Evolutionary conservation across 2,329 filamentous ascomycete genomes (phyloP).

Genomic region (Colletotrichum sp.): DNA sequence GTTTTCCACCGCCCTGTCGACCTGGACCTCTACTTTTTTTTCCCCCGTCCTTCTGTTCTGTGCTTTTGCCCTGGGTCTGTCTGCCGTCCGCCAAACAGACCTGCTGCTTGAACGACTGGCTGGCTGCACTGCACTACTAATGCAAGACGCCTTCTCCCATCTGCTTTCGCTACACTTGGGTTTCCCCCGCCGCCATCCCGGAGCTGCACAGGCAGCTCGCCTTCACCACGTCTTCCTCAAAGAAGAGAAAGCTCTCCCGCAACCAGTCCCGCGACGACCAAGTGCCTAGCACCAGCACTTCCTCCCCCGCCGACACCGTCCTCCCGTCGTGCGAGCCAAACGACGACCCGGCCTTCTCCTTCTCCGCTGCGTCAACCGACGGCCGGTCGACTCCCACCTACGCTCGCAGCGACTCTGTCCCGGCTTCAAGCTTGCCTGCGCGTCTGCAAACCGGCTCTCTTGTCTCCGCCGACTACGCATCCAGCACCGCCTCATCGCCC

Average conservation of each 20-base stretch:
- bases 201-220: conserved; percentile 72
- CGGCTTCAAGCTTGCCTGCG: conserved; percentile 57
- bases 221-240: conserved; percentile 75
- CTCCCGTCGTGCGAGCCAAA: conserved; percentile 59
- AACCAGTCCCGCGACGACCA: conserved; percentile 47
- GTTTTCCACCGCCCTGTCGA: conserved; percentile 11
- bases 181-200: conserved; percentile 26
- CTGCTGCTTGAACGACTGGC: neutral
- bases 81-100: neutral
- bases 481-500: conserved; percentile 64
- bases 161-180: neutral
- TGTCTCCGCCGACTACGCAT: conserved; percentile 53
- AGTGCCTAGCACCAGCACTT: conserved; percentile 33
- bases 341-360: conserved; percentile 56
- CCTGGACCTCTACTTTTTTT: neutral
- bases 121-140: conserved; percentile 5
- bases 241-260: conserved; percentile 72
- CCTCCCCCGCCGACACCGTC: conserved; percentile 50
- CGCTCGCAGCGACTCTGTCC: conserved; percentile 34
- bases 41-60: neutral
- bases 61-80: conserved; percentile 5
- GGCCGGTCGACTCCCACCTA: conserved; percentile 27
- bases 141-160: conserved; percentile 12
- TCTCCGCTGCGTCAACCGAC: conserved; percentile 44
- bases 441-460: conserved; percentile 53